phyloP scores from a whole-genome alignment of 306 rosid genomes.

The Acacia confusa region DNA sequence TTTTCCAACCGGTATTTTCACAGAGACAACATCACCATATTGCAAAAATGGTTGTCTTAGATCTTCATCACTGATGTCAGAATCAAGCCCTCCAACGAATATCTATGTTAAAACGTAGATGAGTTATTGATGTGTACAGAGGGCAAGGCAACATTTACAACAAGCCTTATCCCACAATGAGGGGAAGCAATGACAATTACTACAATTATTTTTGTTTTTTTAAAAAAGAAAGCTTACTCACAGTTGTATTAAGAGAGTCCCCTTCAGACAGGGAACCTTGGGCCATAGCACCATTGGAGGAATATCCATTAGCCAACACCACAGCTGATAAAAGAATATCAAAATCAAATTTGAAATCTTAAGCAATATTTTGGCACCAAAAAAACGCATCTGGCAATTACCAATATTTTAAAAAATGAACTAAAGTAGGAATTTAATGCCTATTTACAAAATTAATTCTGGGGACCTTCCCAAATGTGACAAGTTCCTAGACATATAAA shows the following conservation, averaged over 20 bases:
- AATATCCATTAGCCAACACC: slow-evolving; percentile 71
- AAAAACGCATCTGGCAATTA: slow-evolving; percentile 17
- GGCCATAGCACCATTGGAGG: slow-evolving; percentile 51
- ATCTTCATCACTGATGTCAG: slow-evolving; percentile 66
- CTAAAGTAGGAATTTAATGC: slow-evolving; percentile 1
- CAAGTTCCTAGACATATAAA: neutral
- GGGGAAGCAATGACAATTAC: neutral
- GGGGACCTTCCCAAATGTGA: neutral
- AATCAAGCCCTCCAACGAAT: slow-evolving; percentile 80
- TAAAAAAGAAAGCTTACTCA: slow-evolving; percentile 34
- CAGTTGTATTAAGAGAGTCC: slow-evolving; percentile 64
- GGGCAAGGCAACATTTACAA: neutral
- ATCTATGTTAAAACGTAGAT: slow-evolving; percentile 35
- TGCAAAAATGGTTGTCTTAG: slow-evolving; percentile 63
- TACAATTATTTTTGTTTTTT: neutral
- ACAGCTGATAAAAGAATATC: slow-evolving; percentile 53
- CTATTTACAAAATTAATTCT: slow-evolving; percentile 10
- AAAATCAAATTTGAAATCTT: slow-evolving; percentile 25
- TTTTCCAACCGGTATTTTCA: slow-evolving; percentile 69
- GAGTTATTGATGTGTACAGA: neutral
- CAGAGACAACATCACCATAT: slow-evolving; percentile 69
- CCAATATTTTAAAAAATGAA: slow-evolving; percentile 15
- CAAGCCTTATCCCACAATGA: neutral
- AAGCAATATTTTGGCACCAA: slow-evolving; percentile 1
- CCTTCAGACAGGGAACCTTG: slow-evolving; percentile 60